Percentiles rank a stretch among this genome's conserved stretches.
These are phyloP conservation scores for Trichoderma sp. DNA, from an alignment of 2,329 filamentous ascomycete species.

Conservation along the genomic window DNA sequence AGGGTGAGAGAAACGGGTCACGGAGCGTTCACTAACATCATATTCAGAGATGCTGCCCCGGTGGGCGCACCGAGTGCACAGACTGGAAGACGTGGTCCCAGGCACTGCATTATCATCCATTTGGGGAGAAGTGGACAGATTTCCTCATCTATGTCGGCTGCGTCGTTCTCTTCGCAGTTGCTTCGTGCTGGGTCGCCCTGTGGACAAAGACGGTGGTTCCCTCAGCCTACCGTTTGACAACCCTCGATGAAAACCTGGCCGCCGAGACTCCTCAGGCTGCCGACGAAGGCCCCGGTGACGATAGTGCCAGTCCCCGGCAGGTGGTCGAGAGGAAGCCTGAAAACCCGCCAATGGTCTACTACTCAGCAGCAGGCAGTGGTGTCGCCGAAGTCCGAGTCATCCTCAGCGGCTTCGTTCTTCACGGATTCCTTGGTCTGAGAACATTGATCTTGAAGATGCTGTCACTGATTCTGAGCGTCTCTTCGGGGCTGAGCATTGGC, in stretches of 20 bases:
- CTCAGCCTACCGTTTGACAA: conserved; percentile 80
- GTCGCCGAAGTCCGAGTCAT: conserved; percentile 98
- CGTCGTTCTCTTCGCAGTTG: conserved; percentile 66
- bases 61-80: conserved; percentile 50
- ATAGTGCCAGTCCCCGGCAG: conserved; percentile 44
- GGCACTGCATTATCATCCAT: conserved; percentile 43
- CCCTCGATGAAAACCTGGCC: conserved; percentile 87
- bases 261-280: conserved; percentile 51
- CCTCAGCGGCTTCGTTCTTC: conserved; percentile 93
- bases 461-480: conserved; percentile 81
- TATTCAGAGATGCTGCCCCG: conserved; percentile 53
- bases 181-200: conserved; percentile 77
- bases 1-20: too few species aligned
- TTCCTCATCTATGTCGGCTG: conserved; percentile 72
- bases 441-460: conserved; percentile 83
- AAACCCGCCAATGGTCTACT: conserved; percentile 80
- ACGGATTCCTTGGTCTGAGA: conserved; percentile 87
- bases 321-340: conserved; percentile 38
- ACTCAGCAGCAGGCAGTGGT: conserved; percentile 91
- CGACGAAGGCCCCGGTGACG: conserved; percentile 43
- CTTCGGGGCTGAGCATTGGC: conserved; percentile 87
- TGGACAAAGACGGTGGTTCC: conserved; percentile 93
- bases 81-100: conserved; percentile 59
- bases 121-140: conserved; percentile 63
- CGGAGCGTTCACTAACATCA: conserved; percentile 15